Base-by-base conservation (phyloP, 1,284 basidiomycete genomes). In the Microbotryum lychnidis-dioicae region DNA sequence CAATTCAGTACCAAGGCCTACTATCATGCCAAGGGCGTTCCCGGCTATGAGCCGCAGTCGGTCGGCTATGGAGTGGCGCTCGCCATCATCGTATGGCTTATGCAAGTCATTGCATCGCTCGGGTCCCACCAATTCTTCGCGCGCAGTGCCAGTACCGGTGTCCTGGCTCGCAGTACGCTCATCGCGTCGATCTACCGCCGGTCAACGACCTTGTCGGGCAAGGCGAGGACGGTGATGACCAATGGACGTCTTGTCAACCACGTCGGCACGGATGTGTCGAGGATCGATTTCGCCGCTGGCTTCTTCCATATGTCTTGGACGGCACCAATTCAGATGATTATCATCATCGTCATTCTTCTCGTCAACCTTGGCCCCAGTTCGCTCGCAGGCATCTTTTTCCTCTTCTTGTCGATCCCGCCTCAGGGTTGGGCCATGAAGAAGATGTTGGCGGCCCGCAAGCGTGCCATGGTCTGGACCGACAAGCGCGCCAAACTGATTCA, bases 391-490 rank as follows among this genome's bases (percentile, higher is more conserved):
- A 90, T 89, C 69, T 86, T 80, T 6, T 84, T 96, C 75, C 84
- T 96, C 21, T 53, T 58, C 37, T 33, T 23, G 20, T 54, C n/a
- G 12, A 14, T 54, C n/a, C 85, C 88, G 0, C 67, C 84, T 0
- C 91, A 93, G 74, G 83, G 82, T 0, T 72, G 77, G 59, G 81
- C 84, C 50, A 89, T 96, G 86, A 87, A 84, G 74, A 78, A 77
- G 18, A 80, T 93, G 54, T 89, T 94, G 73, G 75, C 72, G 3
- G 74, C 87, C 52, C 82, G 92, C 20, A 79, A 80, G 63, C 86
- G 86, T 72, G 84, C 85, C 49, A 94, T 96, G 89, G 74, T 77
- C 4, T 97, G 88, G 88, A 97, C 92, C 0, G 93, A 97, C 72
- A 67, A 87, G 68, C 81, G 91, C 18, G 85, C 87, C 6, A 88